Evolutionary conservation across 1,284 basidiomycete genomes (phyloP), one percentile per base, ranked within the genome.

Genomic region (Agroathelia rolfsii): DNA sequence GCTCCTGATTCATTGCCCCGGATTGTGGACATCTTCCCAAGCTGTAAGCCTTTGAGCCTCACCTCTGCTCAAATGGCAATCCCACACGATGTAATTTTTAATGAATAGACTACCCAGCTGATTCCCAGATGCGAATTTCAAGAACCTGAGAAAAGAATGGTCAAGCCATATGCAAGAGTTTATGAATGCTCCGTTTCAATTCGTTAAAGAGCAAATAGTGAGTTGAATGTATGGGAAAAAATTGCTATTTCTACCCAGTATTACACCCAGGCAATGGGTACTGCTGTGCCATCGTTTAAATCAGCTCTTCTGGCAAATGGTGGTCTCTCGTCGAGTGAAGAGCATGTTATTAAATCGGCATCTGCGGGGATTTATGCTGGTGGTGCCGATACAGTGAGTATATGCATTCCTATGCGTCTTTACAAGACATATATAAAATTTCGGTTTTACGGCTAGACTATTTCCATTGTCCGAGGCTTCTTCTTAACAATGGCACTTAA

Each of bases 261-360:
- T 22, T 36, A 17, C 19, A 32, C 34, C 13, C 33, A 34, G 48
- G 42, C 46, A 19, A 38, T 44, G 56, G 71, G 72, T 36, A 62
- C 50, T 25, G 66, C 65, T 20, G 50, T 57, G 24, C 64, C 68
- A 6, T 74, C 63, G 4, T 68, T 72, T 35, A 70, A 68, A 6
- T 64, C 69, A n/a, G 55, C 51, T n/a, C 59, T 74, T 33, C 50
- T 76, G 25, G 65, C n/a, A n/a, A n/a, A n/a, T n/a, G n/a, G n/a
- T n/a, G n/a, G n/a, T n/a, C n/a, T n/a, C n/a, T n/a, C n/a, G n/a
- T n/a, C n/a, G n/a, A n/a, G n/a, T n/a, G n/a, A n/a, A n/a, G n/a
- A n/a, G n/a, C n/a, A n/a, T n/a, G n/a, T n/a, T n/a, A n/a, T n/a
- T n/a, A n/a, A n/a, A n/a, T n/a, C n/a, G n/a, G n/a, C n/a, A n/a